Evolutionary conservation across 495 filamentous ascomycete species (phyloP), one percentile per base, ranked within the genome.

Genomic region (Aspergillus kassunensis): DNA sequence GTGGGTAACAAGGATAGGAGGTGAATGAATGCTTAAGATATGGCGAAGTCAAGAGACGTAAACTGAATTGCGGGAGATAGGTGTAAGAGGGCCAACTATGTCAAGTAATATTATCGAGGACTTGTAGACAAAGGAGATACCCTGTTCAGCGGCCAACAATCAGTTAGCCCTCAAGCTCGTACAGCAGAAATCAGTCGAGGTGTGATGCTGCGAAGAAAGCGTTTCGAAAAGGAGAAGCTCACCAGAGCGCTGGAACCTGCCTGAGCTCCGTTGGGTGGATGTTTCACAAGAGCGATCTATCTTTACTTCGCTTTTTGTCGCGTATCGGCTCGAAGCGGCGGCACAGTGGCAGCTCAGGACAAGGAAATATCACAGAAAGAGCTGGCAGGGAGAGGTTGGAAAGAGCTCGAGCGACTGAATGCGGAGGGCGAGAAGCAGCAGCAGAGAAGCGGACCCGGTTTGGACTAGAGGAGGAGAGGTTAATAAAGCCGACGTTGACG

Each of bases 221-320:
- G 34, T 16, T 23, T 25, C 23, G 30, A 45, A 55, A 49, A 50
- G 46, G 46, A 33, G 47, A 50, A 36, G 30, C 45, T 29, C 42
- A 55, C 53, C 40, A 39, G 19, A 7, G 36, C 11, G 45, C 24
- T 39, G 30, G 21, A 25, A 45, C 33, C 20, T 42, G 44, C 20
- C 49, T 45, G 34, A 29, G 9, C 23, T 15, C 37, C 6, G 5
- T 29, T 55, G 31, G 33, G 46, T 39, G 18, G 37, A 49, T 55
- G 52, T 59, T 55, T 55, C 56, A 59, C 51, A 45, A n/a, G 43
- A 29, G 37, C 3, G 51, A 52, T 53, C 56, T 59, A 53, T 59
- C 55, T 59, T 53, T 53, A 49, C 18, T 36, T 35, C 48, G 20
- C 36, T 31, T 44, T n/a, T 51, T 43, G 44, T 54, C 34, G 15